Conservation (phyloP, 441 rosid species). For the Erodium trifolium region DNA sequence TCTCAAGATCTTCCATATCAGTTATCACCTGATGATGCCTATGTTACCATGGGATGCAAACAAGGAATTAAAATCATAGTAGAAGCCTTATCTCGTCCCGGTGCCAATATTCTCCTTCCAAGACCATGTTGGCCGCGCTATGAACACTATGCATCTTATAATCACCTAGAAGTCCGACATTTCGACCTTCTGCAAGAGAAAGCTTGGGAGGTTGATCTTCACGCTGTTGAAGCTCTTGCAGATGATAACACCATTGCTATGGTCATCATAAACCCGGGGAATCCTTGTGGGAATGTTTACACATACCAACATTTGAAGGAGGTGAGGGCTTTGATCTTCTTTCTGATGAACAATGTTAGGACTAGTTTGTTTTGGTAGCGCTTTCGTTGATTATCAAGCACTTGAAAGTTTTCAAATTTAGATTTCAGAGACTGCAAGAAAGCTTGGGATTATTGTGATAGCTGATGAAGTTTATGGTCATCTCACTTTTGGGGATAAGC, state of each 20-base stretch:
- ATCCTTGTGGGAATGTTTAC: constrained; percentile 31
- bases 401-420: not conserved
- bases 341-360: not conserved
- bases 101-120: constrained; percentile 40
- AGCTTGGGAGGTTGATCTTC: constrained; percentile 50
- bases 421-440: constrained; percentile 42
- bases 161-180: constrained; percentile 29
- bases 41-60: constrained; percentile 36
- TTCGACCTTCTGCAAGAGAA: constrained; percentile 40
- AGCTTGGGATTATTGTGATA: constrained; percentile 37
- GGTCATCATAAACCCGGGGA: constrained; percentile 35
- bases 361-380: not conserved
- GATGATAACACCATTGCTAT: constrained; percentile 42
- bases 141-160: constrained; percentile 28
- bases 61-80: constrained; percentile 40
- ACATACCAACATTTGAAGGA: not conserved
- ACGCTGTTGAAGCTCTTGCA: constrained; percentile 36
- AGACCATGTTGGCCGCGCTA: constrained; percentile 33
- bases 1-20: constrained; percentile 36
- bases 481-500: too few relatives aligned
- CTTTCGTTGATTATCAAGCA: too few relatives aligned
- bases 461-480: not conserved
- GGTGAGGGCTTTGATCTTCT: not conserved
- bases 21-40: constrained; percentile 36
- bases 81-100: constrained; percentile 33